phyloP scores from a whole-genome alignment of 768 basidiomycete genomes.

The Leccinellum albellum region DNA sequence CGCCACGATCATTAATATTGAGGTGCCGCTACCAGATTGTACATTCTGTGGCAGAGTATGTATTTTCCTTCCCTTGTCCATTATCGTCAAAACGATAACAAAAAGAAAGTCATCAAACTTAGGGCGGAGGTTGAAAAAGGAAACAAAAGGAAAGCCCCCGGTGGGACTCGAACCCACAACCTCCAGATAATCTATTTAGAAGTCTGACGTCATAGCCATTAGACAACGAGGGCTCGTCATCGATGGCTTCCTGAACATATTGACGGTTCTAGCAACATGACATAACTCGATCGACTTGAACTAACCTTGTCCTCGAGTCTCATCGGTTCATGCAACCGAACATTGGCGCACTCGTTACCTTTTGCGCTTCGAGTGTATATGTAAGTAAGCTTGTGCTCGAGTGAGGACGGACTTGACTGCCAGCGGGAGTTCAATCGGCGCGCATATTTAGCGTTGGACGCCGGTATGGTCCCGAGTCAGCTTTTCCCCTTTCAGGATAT shows the following conservation, averaged over 20 bases:
- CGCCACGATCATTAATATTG: background rate
- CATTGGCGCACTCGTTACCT: background rate
- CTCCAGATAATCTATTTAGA: conserved; percentile 81
- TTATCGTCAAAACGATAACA: background rate
- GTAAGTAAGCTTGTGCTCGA: too few species aligned
- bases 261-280: background rate
- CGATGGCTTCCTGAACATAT: background rate
- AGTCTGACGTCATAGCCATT: conserved; percentile 92
- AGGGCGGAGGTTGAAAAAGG: background rate
- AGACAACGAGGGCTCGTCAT: conserved; percentile 70
- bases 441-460: background rate
- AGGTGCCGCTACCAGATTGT: background rate
- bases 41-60: background rate
- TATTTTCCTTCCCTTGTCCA: background rate
- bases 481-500: background rate
- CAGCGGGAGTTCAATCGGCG: background rate
- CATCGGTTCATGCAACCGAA: background rate
- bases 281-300: background rate
- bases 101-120: background rate
- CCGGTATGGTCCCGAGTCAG: background rate
- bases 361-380: background rate
- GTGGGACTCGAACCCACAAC: conserved; percentile 86
- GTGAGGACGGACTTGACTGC: background rate
- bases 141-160: conserved; percentile 50
- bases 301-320: background rate